Base-by-base conservation (phyloP, 2,329 filamentous ascomycete species). In the Paraconiothyrium sp. region DNA sequence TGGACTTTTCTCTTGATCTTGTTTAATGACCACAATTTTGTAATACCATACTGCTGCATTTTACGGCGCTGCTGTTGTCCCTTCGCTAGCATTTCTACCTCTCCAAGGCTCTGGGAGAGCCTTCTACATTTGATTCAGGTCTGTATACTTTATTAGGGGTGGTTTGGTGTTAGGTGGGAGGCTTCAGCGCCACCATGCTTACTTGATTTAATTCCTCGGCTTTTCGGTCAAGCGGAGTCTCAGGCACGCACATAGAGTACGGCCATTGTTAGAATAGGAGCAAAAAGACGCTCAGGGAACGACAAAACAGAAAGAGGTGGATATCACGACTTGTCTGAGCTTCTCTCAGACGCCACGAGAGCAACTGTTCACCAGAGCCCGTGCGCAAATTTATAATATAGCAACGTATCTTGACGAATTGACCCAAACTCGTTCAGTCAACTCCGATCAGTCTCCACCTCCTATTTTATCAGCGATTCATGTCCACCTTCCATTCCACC, bases 11-110 rank as follows among this genome's bases (percentile, higher is more conserved):
- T 47, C 13, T 54, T 56, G 37, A 52, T 49, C 63, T 64, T 60
- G 56, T 71, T 72, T 67, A 70, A 72, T 71, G 58, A 71, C 60
- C 70, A 65, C 58, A 52, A 64, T 59, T 54, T 66, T 69, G 58
- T 65, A 62, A 62, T 64, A 63, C 54, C 58, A 66, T 37, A 44
- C 57, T 58, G 51, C 41, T 65, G 68, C 72, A 74, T 74, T 63
- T 69, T 54, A 57, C 61, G 72, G 72, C 71, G 71, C 66, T 64
- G 46, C 22, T 52, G 39, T 57, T 35, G 46, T 63, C 34, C 67
- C 48, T 60, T 67, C 67, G 69, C 63, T 61, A 43, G 64, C 64
- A 65, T 62, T 43, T 58, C 59, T 58, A 52, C 24, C 16, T 63
- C 64, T 51, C 54, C 4, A 49, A 51, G 34, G 32, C 3, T 30